Percentiles rank a stretch among this genome's conserved stretches.
These are phyloP conservation scores for Persicaria tinctoria DNA, from an alignment of 148 eudicot genomes.

Conservation along the genomic window DNA sequence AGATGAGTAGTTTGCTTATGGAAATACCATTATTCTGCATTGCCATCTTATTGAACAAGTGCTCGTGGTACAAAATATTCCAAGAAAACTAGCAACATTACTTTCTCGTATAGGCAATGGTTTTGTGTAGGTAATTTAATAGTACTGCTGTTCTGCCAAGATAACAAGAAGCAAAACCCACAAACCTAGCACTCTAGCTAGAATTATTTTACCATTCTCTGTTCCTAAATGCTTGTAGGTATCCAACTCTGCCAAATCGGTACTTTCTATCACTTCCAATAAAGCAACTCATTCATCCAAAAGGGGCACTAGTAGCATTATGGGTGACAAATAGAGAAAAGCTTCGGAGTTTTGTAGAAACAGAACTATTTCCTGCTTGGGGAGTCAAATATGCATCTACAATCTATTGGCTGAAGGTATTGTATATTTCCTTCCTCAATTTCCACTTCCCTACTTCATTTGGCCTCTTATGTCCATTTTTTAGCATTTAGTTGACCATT, in stretches of 20 bases:
- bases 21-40: not conserved
- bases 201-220: slow-evolving; percentile 5
- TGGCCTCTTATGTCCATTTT: not conserved
- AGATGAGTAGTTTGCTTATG: not conserved
- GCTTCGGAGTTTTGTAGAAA: slow-evolving; percentile 69
- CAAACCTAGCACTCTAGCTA: not conserved
- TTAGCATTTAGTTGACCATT: not conserved
- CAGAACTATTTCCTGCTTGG: slow-evolving; percentile 83
- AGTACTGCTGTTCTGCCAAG: not conserved
- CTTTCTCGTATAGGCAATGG: not conserved
- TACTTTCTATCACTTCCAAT: slow-evolving; percentile 78
- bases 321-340: slow-evolving; percentile 98
- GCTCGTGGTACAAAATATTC: not conserved
- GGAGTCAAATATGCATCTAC: slow-evolving; percentile 77
- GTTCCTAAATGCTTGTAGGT: slow-evolving; percentile 39
- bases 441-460: not conserved
- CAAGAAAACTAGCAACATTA: not conserved
- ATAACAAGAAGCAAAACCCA: not conserved
- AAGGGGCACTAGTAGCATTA: slow-evolving; percentile 81
- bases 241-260: slow-evolving; percentile 84
- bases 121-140: not conserved
- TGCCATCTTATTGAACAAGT: not conserved
- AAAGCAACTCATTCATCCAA: slow-evolving; percentile 51
- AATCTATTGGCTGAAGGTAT: slow-evolving; percentile 81
- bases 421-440: not conserved